phyloP scores from a whole-genome alignment of 1,139 yeast genomes.

The Kluyveromyces marxianus region DNA sequence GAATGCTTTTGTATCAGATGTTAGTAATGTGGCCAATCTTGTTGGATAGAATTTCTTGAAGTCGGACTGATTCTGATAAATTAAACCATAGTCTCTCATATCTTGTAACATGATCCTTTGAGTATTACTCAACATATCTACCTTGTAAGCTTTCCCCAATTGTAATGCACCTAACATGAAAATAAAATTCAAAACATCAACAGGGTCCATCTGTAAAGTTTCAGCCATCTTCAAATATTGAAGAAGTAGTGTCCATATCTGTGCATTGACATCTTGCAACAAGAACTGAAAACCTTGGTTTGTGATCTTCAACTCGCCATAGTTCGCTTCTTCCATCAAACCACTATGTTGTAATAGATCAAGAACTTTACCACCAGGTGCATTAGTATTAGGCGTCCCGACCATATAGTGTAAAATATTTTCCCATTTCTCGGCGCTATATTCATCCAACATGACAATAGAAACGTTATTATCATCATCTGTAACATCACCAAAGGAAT shows the following conservation, averaged over 20 bases:
- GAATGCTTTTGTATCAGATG: constrained; percentile 70
- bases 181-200: constrained; percentile 86
- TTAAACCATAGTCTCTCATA: constrained; percentile 83
- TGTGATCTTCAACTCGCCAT: constrained; percentile 59
- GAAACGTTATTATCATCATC: constrained; percentile 46
- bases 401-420: constrained; percentile 95
- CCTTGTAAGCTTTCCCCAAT: constrained; percentile 77
- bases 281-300: constrained; percentile 90
- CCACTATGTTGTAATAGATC: constrained; percentile 67
- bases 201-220: constrained; percentile 86
- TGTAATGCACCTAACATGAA: constrained; percentile 91
- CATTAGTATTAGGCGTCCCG: constrained; percentile 63
- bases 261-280: constrained; percentile 87
- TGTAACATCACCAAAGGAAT: constrained; percentile 50
- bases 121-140: constrained; percentile 64
- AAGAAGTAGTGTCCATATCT: constrained; percentile 83
- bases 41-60: constrained; percentile 80
- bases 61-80: constrained; percentile 62
- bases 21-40: constrained; percentile 79
- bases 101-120: constrained; percentile 86
- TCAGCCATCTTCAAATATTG: constrained; percentile 85
- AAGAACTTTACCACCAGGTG: constrained; percentile 65
- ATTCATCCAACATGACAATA: constrained; percentile 59
- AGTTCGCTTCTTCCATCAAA: constrained; percentile 60
- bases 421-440: constrained; percentile 90